Conservation (phyloP, 768 basidiomycete species). For the Lentinula edodes region DNA sequence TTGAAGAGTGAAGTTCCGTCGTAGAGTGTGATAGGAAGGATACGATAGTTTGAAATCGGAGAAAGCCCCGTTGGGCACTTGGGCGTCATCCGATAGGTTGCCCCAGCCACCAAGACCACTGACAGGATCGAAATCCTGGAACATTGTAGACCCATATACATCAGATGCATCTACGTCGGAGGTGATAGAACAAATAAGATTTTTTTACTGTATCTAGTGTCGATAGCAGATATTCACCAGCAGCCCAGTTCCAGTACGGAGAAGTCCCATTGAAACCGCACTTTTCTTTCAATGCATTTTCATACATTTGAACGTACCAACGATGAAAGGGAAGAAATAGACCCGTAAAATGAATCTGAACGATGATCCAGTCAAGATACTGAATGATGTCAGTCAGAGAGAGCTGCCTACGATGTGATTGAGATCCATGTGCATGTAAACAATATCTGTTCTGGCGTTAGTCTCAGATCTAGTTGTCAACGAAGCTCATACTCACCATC, state of each 20-base stretch:
- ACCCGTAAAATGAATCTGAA: constrained; percentile 16
- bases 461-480: neutral
- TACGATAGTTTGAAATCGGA: constrained; percentile 20
- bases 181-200: neutral
- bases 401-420: neutral
- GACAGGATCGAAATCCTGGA: constrained; percentile 12
- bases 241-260: constrained; percentile 22
- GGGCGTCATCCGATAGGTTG: constrained; percentile 12
- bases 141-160: constrained; percentile 13
- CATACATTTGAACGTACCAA: constrained; percentile 14
- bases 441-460: constrained; percentile 8
- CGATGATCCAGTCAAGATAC: neutral
- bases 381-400: neutral
- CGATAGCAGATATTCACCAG: constrained; percentile 8
- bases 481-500: constrained; percentile 12
- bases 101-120: constrained; percentile 19
- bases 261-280: constrained; percentile 14
- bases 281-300: constrained; percentile 9
- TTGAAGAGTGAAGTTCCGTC: constrained; percentile 26
- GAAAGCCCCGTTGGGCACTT: constrained; percentile 21
- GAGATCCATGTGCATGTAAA: constrained; percentile 16
- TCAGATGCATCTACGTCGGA: constrained; percentile 6
- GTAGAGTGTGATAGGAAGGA: constrained; percentile 24
- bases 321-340: constrained; percentile 21
- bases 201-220: neutral